Evolutionary conservation across 228 moss, liverwort and hornwort genomes (phyloP).

Genomic region (Sphagnum fallax): DNA sequence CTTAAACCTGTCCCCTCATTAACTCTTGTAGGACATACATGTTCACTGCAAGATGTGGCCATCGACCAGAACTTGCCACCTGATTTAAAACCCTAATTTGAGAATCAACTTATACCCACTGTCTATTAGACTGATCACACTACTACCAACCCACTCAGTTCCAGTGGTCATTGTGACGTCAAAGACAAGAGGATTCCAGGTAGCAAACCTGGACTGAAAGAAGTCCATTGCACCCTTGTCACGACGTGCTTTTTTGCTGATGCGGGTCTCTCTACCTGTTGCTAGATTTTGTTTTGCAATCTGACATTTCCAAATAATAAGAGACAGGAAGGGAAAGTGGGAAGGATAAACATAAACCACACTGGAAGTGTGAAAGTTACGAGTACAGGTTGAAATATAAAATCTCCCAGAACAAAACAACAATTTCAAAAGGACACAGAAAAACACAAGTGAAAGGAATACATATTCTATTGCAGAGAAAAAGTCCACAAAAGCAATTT

Average conservation of each 20-base stretch:
- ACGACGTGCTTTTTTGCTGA: slow-evolving; percentile 52
- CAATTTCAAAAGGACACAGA: not conserved
- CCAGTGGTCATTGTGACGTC: not conserved
- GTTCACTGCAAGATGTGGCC: too few species aligned
- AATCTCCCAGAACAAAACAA: too few species aligned
- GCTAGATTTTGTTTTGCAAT: slow-evolving; percentile 51
- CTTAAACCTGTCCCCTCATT: too few species aligned
- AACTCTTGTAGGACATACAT: too few species aligned
- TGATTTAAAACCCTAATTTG: too few species aligned
- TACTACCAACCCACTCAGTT: not conserved
- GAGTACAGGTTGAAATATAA: too few species aligned
- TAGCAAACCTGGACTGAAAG: slow-evolving; percentile 27
- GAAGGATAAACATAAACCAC: not conserved
- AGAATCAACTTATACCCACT: too few species aligned
- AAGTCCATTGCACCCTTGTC: slow-evolving; percentile 41
- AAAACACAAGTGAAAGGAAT: not conserved
- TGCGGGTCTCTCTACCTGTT: slow-evolving; percentile 48
- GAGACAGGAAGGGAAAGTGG: not conserved
- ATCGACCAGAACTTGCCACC: too few species aligned
- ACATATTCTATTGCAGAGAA: not conserved
- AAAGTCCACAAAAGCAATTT: not conserved
- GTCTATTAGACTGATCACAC: not conserved
- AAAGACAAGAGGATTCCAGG: not conserved
- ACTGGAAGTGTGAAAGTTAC: not conserved
- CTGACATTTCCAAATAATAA: slow-evolving; percentile 11